These are phyloP conservation scores for Aspergillus sp. DNA, from an alignment of 2,329 filamentous ascomycete species.

Conservation along the genomic window DNA sequence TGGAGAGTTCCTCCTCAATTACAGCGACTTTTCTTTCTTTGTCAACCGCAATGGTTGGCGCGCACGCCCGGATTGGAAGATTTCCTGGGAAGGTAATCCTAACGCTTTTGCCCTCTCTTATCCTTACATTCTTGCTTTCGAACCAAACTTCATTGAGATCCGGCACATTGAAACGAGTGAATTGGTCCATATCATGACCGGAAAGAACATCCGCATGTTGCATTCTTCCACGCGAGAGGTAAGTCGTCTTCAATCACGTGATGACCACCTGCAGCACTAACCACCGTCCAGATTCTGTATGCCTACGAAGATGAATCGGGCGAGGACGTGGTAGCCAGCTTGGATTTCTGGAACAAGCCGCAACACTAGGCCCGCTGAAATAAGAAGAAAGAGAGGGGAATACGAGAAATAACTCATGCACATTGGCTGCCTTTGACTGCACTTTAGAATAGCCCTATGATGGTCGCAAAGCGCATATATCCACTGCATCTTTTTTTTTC, in stretches of 20 bases:
- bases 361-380: constrained; percentile 27
- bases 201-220: constrained; percentile 95
- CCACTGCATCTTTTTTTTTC: constrained; percentile 19
- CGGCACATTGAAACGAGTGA: constrained; percentile 91
- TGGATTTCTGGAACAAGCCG: constrained; percentile 88
- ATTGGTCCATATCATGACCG: constrained; percentile 89
- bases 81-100: constrained; percentile 94
- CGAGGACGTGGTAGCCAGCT: constrained; percentile 87
- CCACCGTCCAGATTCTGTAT: constrained; percentile 75
- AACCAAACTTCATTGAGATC: constrained; percentile 96
- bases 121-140: constrained; percentile 95
- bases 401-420: constrained; percentile 14
- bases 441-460: constrained; percentile 20
- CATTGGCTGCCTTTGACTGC: constrained; percentile 18
- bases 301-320: constrained; percentile 95
- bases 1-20: constrained; percentile 95
- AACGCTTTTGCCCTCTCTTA: constrained; percentile 92
- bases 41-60: constrained; percentile 98
- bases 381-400: neutral
- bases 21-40: constrained; percentile 98
- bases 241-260: constrained; percentile 38
- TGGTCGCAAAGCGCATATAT: neutral
- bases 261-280: constrained; percentile 24
- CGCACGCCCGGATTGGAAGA: constrained; percentile 92
- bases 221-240: constrained; percentile 98